Base-by-base conservation (phyloP, 768 basidiomycete genomes). In the Trametes cinnabarina region DNA sequence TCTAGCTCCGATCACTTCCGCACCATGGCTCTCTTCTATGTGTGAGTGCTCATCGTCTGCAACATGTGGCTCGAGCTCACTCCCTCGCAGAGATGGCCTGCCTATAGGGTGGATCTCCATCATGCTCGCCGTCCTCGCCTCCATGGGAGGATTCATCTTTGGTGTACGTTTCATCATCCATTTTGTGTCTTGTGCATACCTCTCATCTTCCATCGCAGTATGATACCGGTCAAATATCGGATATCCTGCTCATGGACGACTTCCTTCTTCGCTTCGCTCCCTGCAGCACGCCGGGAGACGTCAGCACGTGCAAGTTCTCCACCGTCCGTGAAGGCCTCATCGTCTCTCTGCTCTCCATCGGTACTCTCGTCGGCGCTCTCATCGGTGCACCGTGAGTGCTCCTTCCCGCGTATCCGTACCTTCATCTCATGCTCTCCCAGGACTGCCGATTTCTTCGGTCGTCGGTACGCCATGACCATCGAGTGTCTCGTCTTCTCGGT, bases 191-290 rank as follows among this genome's bases (percentile, higher is more conserved):
- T n/a, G 22, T 6, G 23, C 9, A 6, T 8, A 5, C 57, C 23
- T 25, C 30, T 23, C 14, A 49, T 35, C 40, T 12, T 39, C 39
- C 25, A 9, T 48, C 20, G 22, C 50, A 77, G 74, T 87, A 87
- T 62, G 86, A 88, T 69, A 89, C 86, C 12, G 88, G 88, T 23
- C 88, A 90, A 69, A 90, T 92, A 61, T 84, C 84, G 50, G 86
- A 87, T 67, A 87, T 92, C 63, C 73, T 88, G 25, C 73, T 88
- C 70, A 88, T 90, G 86, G 68, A 78, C 11, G 84, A 88, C 71
- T 89, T 89, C 69, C 72, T 79, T 34, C 71, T 76, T 10, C 83
- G 88, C 14, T 90, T 92, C 65, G 86, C 78, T 2, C 71, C 72
- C 15, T 85, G 85, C 65, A 55, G 68, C 0, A 74, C 71, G 20